Conservation (phyloP, 2,329 filamentous ascomycete genomes). For the Cercospora nicotianae region DNA sequence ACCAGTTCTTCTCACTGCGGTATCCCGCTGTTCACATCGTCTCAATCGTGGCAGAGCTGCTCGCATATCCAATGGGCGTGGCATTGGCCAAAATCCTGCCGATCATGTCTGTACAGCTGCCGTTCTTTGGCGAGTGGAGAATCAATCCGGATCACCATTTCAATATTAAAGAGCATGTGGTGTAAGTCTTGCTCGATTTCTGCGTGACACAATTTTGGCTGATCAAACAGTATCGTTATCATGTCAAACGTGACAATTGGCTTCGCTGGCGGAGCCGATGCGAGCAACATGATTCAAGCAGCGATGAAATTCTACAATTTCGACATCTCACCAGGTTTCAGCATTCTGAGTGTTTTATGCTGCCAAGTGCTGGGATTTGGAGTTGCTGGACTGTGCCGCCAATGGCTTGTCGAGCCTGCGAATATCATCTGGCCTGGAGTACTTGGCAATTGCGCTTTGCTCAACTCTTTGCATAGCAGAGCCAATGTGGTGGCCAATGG, state of each 20-base stretch:
- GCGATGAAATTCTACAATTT: conserved; percentile 89
- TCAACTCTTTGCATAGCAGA: conserved; percentile 73
- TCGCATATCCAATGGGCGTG: conserved; percentile 80
- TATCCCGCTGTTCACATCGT: conserved; percentile 90
- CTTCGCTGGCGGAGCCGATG: conserved; percentile 57
- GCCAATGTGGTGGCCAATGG: conserved; percentile 74
- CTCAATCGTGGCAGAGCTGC: conserved; percentile 79
- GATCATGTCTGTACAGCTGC: conserved; percentile 54
- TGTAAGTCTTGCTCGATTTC: conserved; percentile 21
- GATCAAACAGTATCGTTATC: conserved; percentile 35
- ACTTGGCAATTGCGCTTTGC: conserved; percentile 85
- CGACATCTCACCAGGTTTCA: conserved; percentile 72
- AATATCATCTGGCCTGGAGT: conserved; percentile 93
- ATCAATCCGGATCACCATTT: conserved; percentile 35
- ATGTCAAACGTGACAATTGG: conserved; percentile 51
- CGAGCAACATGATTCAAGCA: conserved; percentile 67
- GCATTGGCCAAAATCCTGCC: conserved; percentile 73
- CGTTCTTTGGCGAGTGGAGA: conserved; percentile 45
- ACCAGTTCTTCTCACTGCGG: conserved; percentile 84
- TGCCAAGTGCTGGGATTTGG: conserved; percentile 86
- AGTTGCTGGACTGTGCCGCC: conserved; percentile 77
- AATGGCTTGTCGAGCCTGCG: conserved; percentile 79
- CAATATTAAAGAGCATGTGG: conserved; percentile 40
- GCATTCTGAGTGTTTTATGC: conserved; percentile 78
- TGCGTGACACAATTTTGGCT: background rate